These are phyloP conservation scores for Ceratocystis colombiana DNA, from an alignment of 2,329 filamentous ascomycete genomes.

Conservation along the genomic window DNA sequence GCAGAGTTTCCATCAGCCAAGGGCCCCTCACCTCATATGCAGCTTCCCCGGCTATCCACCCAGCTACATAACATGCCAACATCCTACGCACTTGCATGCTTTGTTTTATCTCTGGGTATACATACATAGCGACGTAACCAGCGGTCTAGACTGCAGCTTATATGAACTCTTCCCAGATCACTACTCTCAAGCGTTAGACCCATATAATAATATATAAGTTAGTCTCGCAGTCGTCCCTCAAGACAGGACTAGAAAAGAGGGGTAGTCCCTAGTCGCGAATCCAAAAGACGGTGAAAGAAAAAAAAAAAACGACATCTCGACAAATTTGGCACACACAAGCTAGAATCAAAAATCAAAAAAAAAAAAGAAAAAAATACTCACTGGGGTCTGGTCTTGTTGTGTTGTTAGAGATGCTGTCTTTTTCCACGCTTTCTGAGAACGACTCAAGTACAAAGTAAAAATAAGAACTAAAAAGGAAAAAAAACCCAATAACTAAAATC, in stretches of 20 bases:
- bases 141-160: constrained; percentile 4
- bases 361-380: too few species aligned
- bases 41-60: background rate
- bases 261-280: background rate
- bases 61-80: background rate
- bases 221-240: too few species aligned
- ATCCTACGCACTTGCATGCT: constrained; percentile 1
- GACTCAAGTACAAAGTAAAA: too few species aligned
- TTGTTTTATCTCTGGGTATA: constrained; percentile 1
- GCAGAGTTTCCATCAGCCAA: background rate
- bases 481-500: background rate
- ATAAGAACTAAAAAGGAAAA: background rate
- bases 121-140: background rate
- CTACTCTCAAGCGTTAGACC: background rate
- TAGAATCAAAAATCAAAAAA: too few species aligned
- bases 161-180: background rate
- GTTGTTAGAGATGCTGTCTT: too few species aligned
- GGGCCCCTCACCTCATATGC: background rate
- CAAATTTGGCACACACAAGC: too few species aligned
- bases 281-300: background rate
- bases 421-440: too few species aligned
- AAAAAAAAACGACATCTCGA: too few species aligned
- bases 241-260: background rate
- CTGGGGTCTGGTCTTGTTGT: too few species aligned
- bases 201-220: background rate